A percentile compares a stretch with the other conserved stretches of the same genome.
Evolutionary conservation across 257 asterid species (phyloP).

Genomic region (Nicotiana tabacum): DNA sequence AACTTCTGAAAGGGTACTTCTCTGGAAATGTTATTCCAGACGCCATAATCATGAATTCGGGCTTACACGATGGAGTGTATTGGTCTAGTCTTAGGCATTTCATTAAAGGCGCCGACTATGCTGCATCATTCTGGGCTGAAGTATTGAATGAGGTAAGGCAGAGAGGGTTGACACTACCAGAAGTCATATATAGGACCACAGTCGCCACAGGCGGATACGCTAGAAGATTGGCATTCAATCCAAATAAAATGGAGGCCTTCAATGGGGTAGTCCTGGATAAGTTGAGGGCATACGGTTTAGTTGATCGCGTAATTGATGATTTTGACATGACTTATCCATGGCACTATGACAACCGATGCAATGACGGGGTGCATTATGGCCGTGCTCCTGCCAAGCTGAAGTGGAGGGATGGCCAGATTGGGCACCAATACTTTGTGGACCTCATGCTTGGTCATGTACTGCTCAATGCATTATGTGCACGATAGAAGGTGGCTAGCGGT

Average conservation of each 20-base stretch:
- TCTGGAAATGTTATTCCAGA: slow-evolving; percentile 51
- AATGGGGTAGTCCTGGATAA: slow-evolving; percentile 80
- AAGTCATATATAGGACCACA: slow-evolving; percentile 66
- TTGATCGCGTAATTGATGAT: slow-evolving; percentile 55
- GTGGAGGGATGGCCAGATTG: slow-evolving; percentile 88
- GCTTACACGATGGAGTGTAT: slow-evolving; percentile 73
- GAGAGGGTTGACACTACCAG: slow-evolving; percentile 48
- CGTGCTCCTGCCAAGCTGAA: slow-evolving; percentile 66
- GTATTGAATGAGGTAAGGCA: slow-evolving; percentile 39
- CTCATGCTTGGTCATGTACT: slow-evolving; percentile 87
- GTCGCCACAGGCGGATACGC: slow-evolving; percentile 85
- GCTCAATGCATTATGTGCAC: slow-evolving; percentile 49
- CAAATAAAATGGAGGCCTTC: slow-evolving; percentile 90
- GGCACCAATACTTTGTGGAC: slow-evolving; percentile 92
- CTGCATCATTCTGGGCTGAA: slow-evolving; percentile 72
- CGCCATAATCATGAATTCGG: slow-evolving; percentile 78
- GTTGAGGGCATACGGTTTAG: slow-evolving; percentile 45
- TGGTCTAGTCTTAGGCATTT: slow-evolving; percentile 58
- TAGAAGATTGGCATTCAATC: slow-evolving; percentile 62
- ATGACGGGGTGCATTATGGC: slow-evolving; percentile 92
- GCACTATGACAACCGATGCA: slow-evolving; percentile 89
- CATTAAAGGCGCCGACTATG: slow-evolving; percentile 51
- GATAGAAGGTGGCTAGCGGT: slow-evolving; percentile 5
- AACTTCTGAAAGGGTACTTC: slow-evolving; percentile 46
- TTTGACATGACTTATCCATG: slow-evolving; percentile 94